These are phyloP conservation scores for Trichoderma citrinoviride DNA, from an alignment of 2,329 filamentous ascomycete genomes.

Conservation along the genomic window DNA sequence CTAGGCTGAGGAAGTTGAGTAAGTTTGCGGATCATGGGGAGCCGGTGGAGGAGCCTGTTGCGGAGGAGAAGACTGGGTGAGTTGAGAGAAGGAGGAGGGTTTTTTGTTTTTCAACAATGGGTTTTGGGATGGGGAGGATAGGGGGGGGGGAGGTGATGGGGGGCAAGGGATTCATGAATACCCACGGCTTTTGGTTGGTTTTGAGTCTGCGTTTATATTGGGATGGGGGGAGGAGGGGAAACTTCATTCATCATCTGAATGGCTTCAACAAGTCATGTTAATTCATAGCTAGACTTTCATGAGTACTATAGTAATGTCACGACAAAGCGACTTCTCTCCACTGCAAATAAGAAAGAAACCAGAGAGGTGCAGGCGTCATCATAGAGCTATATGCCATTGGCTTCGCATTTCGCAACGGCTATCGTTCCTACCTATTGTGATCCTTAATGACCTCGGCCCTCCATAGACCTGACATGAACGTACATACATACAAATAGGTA, in stretches of 20 bases:
- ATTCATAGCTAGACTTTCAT: neutral
- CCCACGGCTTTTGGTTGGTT: too few species aligned
- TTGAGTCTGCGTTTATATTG: neutral
- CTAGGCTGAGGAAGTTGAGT: slow-evolving; percentile 52
- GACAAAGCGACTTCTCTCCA: neutral
- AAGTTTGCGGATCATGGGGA: slow-evolving; percentile 47
- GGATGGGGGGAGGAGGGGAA: neutral
- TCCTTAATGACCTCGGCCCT: too few species aligned
- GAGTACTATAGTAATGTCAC: neutral
- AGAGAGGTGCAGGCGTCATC: too few species aligned
- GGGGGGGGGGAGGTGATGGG: too few species aligned
- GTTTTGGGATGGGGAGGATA: neutral
- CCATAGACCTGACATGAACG: too few species aligned
- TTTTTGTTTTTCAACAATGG: too few species aligned
- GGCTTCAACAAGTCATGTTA: neutral
- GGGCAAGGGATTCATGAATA: neutral
- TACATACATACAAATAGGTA: too few species aligned
- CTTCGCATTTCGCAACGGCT: too few species aligned
- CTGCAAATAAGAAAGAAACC: too few species aligned
- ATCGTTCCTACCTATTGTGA: too few species aligned
- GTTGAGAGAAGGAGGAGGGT: neutral
- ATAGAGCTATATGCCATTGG: neutral
- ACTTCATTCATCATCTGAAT: too few species aligned
- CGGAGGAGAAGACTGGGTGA: neutral
- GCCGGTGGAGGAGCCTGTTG: neutral